Percentiles rank a stretch among this genome's conserved stretches.
Conservation (phyloP, 176 grass and related monocot genomes). For the Avena atlantica region DNA sequence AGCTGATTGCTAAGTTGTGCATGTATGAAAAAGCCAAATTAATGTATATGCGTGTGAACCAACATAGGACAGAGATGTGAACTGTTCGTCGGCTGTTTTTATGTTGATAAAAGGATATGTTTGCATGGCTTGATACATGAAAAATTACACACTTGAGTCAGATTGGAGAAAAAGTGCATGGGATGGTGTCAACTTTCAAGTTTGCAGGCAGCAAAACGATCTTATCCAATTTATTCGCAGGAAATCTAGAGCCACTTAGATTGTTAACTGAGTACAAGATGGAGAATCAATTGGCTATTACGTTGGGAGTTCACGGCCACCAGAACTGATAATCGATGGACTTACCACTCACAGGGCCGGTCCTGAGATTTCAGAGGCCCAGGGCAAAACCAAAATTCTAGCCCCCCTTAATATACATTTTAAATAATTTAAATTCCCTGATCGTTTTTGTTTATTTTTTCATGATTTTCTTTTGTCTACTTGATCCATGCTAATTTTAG, state of each 20-base stretch:
- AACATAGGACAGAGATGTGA: background rate
- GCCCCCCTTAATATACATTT: no score
- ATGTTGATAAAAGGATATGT: constrained; percentile 14
- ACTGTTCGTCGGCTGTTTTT: background rate
- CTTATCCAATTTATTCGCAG: background rate
- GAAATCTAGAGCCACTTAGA: constrained; percentile 2
- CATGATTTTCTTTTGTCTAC: no score
- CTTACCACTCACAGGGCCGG: background rate
- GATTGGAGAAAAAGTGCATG: constrained; percentile 2
- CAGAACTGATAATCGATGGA: background rate
- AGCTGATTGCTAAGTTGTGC: background rate
- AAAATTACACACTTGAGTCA: background rate
- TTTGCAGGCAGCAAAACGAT: constrained; percentile 2
- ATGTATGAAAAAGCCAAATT: background rate
- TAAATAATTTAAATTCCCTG: no score
- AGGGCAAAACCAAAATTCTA: no score
- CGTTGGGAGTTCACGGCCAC: background rate
- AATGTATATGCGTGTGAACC: constrained; percentile 7
- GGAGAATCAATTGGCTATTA: constrained; percentile 4
- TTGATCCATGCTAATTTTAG: no score
- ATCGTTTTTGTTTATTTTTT: no score
- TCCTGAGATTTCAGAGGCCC: no score
- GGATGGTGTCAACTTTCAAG: background rate
- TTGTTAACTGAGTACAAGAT: background rate
- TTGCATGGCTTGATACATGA: background rate